A percentile compares a stretch with the other conserved stretches of the same genome.
Evolutionary conservation across 1,139 yeast genomes (phyloP).

Genomic region (Casaregolazyma suthepensis): DNA sequence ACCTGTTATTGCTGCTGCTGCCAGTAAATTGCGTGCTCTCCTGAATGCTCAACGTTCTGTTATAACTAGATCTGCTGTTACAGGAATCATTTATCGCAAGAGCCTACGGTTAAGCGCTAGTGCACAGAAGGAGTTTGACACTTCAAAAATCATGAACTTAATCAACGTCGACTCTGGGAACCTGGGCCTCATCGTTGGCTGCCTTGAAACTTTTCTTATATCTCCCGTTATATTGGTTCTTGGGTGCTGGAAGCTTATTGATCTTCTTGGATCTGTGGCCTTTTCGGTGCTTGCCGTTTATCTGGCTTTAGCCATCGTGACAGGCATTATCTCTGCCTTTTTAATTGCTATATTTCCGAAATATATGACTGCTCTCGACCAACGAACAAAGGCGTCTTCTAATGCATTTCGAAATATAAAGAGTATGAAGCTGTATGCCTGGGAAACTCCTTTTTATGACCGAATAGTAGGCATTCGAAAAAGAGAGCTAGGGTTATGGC

Average conservation of each 20-base stretch:
- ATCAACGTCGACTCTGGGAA: conserved; percentile 61
- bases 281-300: conserved; percentile 57
- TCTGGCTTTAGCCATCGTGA: conserved; percentile 52
- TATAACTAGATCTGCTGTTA: background rate
- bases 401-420: conserved; percentile 61
- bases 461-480: conserved; percentile 60
- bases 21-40: background rate
- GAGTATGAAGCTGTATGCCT: conserved; percentile 64
- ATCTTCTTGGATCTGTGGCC: conserved; percentile 36
- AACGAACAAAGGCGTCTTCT: conserved; percentile 49
- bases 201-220: conserved; percentile 55
- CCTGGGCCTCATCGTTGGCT: conserved; percentile 49
- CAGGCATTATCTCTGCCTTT: conserved; percentile 55
- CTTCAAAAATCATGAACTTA: conserved; percentile 91
- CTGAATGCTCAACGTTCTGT: background rate
- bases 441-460: conserved; percentile 62
- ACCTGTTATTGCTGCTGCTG: background rate
- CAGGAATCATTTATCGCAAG: conserved; percentile 52
- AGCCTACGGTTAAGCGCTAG: conserved; percentile 73
- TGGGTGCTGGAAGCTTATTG: background rate
- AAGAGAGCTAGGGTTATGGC: background rate
- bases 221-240: conserved; percentile 35
- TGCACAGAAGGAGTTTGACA: conserved; percentile 64
- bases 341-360: conserved; percentile 46
- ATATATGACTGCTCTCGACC: conserved; percentile 65